phyloP scores from a whole-genome alignment of 1,284 basidiomycete genomes.

The Malassezia cuniculi region DNA sequence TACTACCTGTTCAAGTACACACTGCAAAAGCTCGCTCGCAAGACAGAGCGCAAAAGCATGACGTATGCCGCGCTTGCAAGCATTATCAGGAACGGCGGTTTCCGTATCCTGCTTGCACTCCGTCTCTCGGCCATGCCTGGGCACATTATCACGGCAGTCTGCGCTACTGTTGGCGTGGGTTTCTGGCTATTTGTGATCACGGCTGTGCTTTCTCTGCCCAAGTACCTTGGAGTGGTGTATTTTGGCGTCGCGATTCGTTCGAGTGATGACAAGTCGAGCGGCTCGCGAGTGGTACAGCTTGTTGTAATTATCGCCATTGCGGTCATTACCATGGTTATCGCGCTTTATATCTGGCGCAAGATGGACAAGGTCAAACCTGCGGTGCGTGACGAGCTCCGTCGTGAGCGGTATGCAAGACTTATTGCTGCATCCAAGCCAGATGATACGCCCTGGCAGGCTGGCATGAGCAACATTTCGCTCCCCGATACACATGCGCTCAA shows the following conservation, averaged over 20 bases:
- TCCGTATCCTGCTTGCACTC: conserved; percentile 46
- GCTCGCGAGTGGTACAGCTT: conserved; percentile 38
- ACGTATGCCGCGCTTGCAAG: conserved; percentile 64
- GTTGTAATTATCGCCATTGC: conserved; percentile 33
- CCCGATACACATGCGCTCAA: too few relatives aligned
- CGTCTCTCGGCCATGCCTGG: conserved; percentile 51
- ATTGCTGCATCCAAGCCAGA: too few relatives aligned
- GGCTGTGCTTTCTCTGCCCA: conserved; percentile 62
- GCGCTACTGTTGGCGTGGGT: conserved; percentile 60
- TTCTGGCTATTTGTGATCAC: conserved; percentile 60
- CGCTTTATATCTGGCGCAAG: conserved; percentile 66
- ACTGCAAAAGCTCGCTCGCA: conserved; percentile 55
- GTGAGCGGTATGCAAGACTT: conserved; percentile 51
- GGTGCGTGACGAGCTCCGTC: conserved; percentile 54
- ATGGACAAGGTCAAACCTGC: conserved; percentile 63
- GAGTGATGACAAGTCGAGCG: conserved; percentile 25
- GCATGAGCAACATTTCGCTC: too few relatives aligned
- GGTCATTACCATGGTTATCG: conserved; percentile 61
- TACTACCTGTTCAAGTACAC: conserved; percentile 55
- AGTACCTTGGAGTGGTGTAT: conserved; percentile 48
- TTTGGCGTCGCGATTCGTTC: conserved; percentile 39
- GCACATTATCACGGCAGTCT: conserved; percentile 55
- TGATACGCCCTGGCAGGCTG: too few relatives aligned
- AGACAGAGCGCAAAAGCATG: conserved; percentile 59
- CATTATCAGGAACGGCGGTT: conserved; percentile 65